Evolutionary conservation across 108 stramenopile species (phyloP), one percentile per base, ranked within the genome.

Genomic region (Mediolabrus comicus): DNA sequence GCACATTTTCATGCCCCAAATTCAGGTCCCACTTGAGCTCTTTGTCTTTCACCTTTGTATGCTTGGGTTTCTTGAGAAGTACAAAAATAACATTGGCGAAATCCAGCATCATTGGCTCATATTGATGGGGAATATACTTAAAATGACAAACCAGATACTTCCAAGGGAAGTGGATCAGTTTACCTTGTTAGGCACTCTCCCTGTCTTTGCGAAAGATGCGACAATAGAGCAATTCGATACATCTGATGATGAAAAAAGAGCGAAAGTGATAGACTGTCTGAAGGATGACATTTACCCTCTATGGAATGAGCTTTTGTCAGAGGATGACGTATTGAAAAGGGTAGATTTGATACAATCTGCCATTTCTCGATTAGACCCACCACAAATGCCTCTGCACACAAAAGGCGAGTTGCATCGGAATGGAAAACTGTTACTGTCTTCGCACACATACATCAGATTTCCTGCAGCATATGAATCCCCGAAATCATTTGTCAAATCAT

Each of bases 11-110:
- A 87, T 85, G 72, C 91, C 92, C 25, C 87, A 92, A 43, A 70
- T 97, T 27, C 98, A 98, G 71, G 80, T 97, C 34, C 98, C 98
- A 9, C 33, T 92, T 10, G 98, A 98, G 76, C 71, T 98, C 10
- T 70, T 95, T 26, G 57, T 93, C 29, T 92, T 97, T 68, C 98
- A 98, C 74, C 69, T 97, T 10, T 94, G 86, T 16, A 94, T 95
- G 86, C 90, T 98, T 33, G 81, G 84, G 19, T 61, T 97, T 25
- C 71, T 97, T 61, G 96, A 97, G 60, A 85, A 87, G 57, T 79
- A 91, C 73, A 96, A 94, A 75, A 92, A 91, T 52, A 68, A 71
- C 9, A 88, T 96, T 53, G 95, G 92, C 1, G 78, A 75, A 46
- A 41, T 91, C 39, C 95, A 94, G 62, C 88, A 93, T 63, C 67